A percentile compares a stretch with the other conserved stretches of the same genome.
phyloP scores from a whole-genome alignment of 2,329 filamentous ascomycete species.

The Pyrenophora teres region DNA sequence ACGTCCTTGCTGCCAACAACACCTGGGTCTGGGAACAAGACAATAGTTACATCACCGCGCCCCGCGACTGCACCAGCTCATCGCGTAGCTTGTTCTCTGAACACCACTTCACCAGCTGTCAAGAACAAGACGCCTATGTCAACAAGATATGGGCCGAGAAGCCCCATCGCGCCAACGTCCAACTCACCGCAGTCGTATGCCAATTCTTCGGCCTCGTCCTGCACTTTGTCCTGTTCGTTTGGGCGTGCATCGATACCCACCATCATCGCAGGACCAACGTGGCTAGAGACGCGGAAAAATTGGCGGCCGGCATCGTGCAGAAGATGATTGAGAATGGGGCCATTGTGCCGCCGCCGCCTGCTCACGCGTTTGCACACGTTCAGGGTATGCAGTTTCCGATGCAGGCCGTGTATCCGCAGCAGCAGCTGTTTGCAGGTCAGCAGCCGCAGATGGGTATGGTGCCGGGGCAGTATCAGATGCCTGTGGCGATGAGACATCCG shows the following conservation, averaged over 20 bases:
- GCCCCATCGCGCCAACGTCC: slow-evolving; percentile 23
- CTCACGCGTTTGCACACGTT: slow-evolving; percentile 10
- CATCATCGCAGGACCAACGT: slow-evolving; percentile 27
- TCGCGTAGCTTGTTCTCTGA: background rate
- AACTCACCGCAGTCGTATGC: slow-evolving; percentile 34
- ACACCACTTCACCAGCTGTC: slow-evolving; percentile 29
- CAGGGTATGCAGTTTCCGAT: slow-evolving; percentile 14
- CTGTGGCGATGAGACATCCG: background rate
- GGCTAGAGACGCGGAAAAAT: slow-evolving; percentile 38
- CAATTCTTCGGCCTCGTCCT: slow-evolving; percentile 38
- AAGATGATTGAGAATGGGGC: slow-evolving; percentile 41
- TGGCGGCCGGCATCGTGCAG: slow-evolving; percentile 41
- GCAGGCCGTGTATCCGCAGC: slow-evolving; percentile 16
- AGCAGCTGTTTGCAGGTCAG: background rate
- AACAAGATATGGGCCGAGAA: slow-evolving; percentile 37
- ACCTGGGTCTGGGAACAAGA: slow-evolving; percentile 38
- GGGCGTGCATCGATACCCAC: slow-evolving; percentile 47
- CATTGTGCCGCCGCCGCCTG: slow-evolving; percentile 27
- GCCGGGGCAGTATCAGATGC: slow-evolving; percentile 2
- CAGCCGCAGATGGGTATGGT: slow-evolving; percentile 8
- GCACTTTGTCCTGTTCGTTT: slow-evolving; percentile 45
- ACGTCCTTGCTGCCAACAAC: slow-evolving; percentile 31
- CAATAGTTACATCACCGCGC: slow-evolving; percentile 14
- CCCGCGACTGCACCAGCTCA: slow-evolving; percentile 22
- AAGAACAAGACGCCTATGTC: slow-evolving; percentile 37